Conservation (phyloP, 176 grass and related monocot species). For the Bonia amplexicaulis region DNA sequence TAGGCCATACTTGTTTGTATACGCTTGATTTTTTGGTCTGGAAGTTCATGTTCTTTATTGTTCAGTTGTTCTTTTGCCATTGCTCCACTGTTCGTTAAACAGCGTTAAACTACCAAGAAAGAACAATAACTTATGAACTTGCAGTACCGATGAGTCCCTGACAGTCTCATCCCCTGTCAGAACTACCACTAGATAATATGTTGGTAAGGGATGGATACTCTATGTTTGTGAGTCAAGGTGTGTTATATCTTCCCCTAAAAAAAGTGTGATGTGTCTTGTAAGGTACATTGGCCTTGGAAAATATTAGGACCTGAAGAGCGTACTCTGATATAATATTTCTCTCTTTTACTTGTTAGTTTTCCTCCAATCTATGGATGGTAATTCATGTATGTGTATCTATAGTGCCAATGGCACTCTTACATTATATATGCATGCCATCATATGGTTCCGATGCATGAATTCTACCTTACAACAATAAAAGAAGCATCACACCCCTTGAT, state of each 20-base stretch:
- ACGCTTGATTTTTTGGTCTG: neutral
- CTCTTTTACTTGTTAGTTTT: constrained; percentile 6
- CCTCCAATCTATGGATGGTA: constrained; percentile 11
- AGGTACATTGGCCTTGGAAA: neutral
- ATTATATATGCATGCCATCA: constrained; percentile 6
- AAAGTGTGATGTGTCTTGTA: neutral
- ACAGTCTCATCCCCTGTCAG: neutral
- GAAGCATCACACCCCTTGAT: neutral
- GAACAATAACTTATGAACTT: constrained; percentile 1
- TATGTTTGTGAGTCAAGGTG: neutral
- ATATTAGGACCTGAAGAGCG: neutral
- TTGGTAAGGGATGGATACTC: neutral
- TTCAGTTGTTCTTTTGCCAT: neutral
- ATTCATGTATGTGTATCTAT: constrained; percentile 3
- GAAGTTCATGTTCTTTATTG: neutral
- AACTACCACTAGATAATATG: constrained; percentile 9
- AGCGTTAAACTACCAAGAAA: neutral
- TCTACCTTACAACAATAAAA: constrained; percentile 23
- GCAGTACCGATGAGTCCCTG: neutral
- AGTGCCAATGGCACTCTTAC: neutral
- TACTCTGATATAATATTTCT: neutral
- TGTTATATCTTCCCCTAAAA: neutral
- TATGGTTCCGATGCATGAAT: neutral
- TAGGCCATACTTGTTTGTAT: neutral
- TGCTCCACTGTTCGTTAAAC: neutral